Evolutionary conservation across 2,329 filamentous ascomycete species (phyloP).

Genomic region (Beauveria sp.): DNA sequence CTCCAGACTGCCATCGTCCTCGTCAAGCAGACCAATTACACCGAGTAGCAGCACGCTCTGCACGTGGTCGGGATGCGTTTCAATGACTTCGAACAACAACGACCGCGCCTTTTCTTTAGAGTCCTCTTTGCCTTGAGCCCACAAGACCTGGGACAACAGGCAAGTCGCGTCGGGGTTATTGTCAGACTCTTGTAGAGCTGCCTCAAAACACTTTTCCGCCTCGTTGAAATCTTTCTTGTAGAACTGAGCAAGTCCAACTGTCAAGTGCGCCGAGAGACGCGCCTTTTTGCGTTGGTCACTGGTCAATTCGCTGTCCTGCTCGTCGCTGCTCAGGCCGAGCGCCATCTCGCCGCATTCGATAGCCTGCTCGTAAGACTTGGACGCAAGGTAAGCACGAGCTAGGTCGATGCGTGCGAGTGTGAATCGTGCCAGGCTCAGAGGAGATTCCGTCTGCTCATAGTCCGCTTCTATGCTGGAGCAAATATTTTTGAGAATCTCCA

Average conservation of each 20-base stretch:
- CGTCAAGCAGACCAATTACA: conserved; percentile 73
- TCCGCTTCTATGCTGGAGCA: conserved; percentile 67
- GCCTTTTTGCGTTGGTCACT: conserved; percentile 59
- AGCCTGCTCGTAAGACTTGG: conserved; percentile 56
- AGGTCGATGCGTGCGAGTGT: conserved; percentile 81
- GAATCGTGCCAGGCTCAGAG: conserved; percentile 64
- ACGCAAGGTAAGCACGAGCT: conserved; percentile 72
- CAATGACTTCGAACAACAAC: conserved; percentile 73
- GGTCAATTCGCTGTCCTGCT: conserved; percentile 58
- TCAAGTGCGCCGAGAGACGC: conserved; percentile 77
- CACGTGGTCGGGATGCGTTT: conserved; percentile 65
- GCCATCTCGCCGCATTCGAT: conserved; percentile 75
- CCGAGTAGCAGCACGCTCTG: conserved; percentile 75
- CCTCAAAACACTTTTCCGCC: conserved; percentile 72
- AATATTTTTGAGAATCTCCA: conserved; percentile 55
- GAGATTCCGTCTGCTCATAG: conserved; percentile 77
- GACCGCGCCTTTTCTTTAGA: conserved; percentile 70
- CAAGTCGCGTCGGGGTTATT: conserved; percentile 78
- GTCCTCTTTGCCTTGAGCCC: conserved; percentile 73
- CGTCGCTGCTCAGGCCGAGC: conserved; percentile 68
- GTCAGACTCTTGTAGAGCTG: conserved; percentile 68
- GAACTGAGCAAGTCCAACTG: conserved; percentile 76
- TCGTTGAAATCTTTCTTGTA: conserved; percentile 57
- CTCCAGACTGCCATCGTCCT: conserved; percentile 69
- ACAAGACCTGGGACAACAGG: conserved; percentile 82